phyloP scores from a whole-genome alignment of 2,329 filamentous ascomycete genomes.

The Cercospora sp. region DNA sequence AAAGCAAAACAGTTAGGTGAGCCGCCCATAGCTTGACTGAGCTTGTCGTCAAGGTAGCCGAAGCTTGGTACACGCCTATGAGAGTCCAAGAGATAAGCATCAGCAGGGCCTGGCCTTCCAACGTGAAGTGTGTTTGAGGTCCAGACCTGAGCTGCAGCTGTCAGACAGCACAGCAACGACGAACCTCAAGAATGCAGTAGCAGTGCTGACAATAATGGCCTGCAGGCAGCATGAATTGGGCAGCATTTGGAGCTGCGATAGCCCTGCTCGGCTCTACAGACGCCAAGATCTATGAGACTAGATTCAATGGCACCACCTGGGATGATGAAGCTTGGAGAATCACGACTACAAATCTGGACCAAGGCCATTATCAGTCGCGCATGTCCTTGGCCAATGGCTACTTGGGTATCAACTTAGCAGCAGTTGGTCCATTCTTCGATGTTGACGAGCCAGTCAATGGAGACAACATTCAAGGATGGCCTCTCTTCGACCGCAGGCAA shows the following conservation, averaged over 20 bases:
- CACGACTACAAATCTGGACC: conserved; percentile 54
- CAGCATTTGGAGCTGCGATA: not conserved
- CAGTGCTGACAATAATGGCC: not conserved
- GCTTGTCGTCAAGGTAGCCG: not conserved
- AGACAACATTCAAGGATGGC: conserved; percentile 63
- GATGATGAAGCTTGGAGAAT: conserved; percentile 60
- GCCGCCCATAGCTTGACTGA: conserved; percentile 1
- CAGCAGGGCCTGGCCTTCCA: not conserved
- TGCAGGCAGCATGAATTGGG: not conserved
- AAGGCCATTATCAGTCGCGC: conserved; percentile 61
- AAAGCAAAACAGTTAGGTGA: not conserved
- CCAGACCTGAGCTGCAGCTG: not conserved
- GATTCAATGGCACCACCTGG: conserved; percentile 57
- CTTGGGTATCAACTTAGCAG: conserved; percentile 62
- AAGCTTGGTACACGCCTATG: conserved; percentile 6
- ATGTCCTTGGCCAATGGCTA: conserved; percentile 64
- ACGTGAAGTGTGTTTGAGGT: not conserved
- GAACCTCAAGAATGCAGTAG: not conserved
- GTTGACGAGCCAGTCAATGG: conserved; percentile 56
- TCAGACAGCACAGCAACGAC: not conserved
- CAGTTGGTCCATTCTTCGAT: conserved; percentile 65
- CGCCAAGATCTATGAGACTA: conserved; percentile 47
- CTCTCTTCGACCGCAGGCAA: conserved; percentile 62
- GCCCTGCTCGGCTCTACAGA: conserved; percentile 1
- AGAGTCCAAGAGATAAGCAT: not conserved